Conservation (phyloP, 257 asterid species). For the Gentiana straminea region DNA sequence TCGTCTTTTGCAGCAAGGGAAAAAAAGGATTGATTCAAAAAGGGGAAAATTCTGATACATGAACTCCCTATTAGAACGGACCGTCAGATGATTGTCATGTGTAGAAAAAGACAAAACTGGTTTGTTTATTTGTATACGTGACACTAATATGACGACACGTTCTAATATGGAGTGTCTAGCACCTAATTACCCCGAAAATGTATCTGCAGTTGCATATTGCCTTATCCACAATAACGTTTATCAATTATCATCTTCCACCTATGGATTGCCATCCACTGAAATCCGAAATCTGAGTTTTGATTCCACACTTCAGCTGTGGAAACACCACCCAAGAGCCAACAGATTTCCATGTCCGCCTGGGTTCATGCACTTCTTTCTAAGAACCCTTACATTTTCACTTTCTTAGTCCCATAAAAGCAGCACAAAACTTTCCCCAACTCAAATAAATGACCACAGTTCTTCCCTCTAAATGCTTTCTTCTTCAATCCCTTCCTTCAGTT, state of each 20-base stretch:
- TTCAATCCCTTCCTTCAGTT: slow-evolving; percentile 29
- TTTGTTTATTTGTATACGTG: no score
- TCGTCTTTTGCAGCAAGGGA: no score
- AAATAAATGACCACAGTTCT: slow-evolving; percentile 57
- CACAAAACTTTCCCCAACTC: slow-evolving; percentile 22
- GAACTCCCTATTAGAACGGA: no score
- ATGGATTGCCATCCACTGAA: slow-evolving; percentile 9
- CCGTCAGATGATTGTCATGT: no score
- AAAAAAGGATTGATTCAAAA: no score
- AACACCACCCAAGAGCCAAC: slow-evolving; percentile 11
- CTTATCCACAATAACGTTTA: slow-evolving; percentile 6
- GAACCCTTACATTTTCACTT: slow-evolving; percentile 9
- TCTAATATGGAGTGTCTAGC: no score
- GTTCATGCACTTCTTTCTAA: slow-evolving; percentile 5
- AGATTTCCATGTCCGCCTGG: background rate
- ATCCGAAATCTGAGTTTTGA: background rate
- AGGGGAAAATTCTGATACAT: no score
- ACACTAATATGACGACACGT: no score
- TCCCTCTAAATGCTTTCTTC: slow-evolving; percentile 37
- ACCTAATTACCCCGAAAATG: background rate
- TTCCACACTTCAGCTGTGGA: slow-evolving; percentile 1
- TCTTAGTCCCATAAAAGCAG: slow-evolving; percentile 11
- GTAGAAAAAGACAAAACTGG: no score
- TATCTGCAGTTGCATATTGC: background rate
- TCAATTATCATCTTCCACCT: background rate